These are phyloP conservation scores for Rosa lucieae DNA, from an alignment of 306 rosid species.

Conservation along the genomic window DNA sequence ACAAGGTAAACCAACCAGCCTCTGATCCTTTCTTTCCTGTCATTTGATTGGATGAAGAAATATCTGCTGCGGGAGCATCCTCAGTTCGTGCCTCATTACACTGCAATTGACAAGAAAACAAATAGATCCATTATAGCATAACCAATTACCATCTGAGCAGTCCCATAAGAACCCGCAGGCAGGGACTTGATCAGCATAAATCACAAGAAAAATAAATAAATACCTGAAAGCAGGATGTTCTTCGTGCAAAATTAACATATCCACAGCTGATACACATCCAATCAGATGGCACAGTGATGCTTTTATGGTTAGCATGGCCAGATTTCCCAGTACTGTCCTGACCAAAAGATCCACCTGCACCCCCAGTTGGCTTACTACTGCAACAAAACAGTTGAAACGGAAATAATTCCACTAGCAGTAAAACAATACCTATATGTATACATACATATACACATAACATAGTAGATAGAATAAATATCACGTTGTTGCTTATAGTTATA, in stretches of 20 bases:
- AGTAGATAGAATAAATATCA: background rate
- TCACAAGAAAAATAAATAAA: constrained; percentile 5
- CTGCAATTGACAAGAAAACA: constrained; percentile 38
- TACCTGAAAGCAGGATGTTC: constrained; percentile 97
- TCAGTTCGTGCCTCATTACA: constrained; percentile 93
- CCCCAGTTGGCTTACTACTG: constrained; percentile 99
- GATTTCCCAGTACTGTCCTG: constrained; percentile 63
- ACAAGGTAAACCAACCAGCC: constrained; percentile 60
- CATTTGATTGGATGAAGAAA: constrained; percentile 63
- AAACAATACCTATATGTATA: background rate
- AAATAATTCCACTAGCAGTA: constrained; percentile 15
- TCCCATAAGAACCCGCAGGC: background rate
- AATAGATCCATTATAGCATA: constrained; percentile 7
- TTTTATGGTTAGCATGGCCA: constrained; percentile 63
- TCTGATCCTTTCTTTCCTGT: constrained; percentile 82
- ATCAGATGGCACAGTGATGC: constrained; percentile 76
- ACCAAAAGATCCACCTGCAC: constrained; percentile 72
- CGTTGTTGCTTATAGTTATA: background rate
- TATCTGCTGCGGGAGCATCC: constrained; percentile 94
- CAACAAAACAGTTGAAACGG: constrained; percentile 46
- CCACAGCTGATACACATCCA: constrained; percentile 96
- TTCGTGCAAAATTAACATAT: constrained; percentile 92
- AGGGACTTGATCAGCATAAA: background rate
- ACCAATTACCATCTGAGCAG: background rate
- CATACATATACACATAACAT: constrained; percentile 10